Conservation (phyloP, 176 grass and related monocot species). For the Juncus inflexus region DNA sequence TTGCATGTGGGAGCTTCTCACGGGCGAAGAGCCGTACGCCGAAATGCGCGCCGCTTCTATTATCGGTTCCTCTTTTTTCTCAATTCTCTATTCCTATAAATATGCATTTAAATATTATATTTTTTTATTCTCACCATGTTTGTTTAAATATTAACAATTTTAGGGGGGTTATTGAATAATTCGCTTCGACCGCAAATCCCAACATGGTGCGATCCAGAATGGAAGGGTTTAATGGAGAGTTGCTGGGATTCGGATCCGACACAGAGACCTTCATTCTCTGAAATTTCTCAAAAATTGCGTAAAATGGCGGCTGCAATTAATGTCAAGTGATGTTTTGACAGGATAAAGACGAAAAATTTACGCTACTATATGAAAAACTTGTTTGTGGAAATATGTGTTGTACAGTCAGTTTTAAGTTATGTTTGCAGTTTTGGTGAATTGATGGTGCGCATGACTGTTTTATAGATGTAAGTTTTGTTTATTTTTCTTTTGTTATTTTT, state of each 20-base stretch:
- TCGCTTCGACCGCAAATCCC: constrained; percentile 79
- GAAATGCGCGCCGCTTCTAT: constrained; percentile 76
- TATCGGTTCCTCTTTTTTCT: constrained; percentile 53
- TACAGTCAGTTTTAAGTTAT: constrained; percentile 9
- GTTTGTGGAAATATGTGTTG: constrained; percentile 3
- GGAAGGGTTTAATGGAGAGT: constrained; percentile 87
- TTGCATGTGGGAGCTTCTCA: constrained; percentile 97
- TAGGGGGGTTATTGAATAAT: constrained; percentile 82
- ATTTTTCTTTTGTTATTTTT: too few species aligned
- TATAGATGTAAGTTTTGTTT: constrained; percentile 22
- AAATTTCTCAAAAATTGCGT: constrained; percentile 85
- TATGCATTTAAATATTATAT: constrained; percentile 3
- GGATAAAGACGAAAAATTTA: constrained; percentile 15
- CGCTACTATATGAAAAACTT: background rate
- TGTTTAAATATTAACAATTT: constrained; percentile 11
- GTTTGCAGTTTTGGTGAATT: background rate
- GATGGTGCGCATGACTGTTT: constrained; percentile 7
- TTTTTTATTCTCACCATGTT: constrained; percentile 9
- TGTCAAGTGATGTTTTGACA: constrained; percentile 45
- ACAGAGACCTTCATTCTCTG: constrained; percentile 83
- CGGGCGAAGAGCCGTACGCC: constrained; percentile 90
- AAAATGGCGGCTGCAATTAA: constrained; percentile 91
- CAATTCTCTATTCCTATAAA: constrained; percentile 20
- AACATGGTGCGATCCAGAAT: constrained; percentile 98
- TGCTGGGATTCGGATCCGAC: constrained; percentile 78